These are phyloP conservation scores for Leccinum laetum DNA, from an alignment of 1,284 basidiomycete genomes.

Conservation along the genomic window DNA sequence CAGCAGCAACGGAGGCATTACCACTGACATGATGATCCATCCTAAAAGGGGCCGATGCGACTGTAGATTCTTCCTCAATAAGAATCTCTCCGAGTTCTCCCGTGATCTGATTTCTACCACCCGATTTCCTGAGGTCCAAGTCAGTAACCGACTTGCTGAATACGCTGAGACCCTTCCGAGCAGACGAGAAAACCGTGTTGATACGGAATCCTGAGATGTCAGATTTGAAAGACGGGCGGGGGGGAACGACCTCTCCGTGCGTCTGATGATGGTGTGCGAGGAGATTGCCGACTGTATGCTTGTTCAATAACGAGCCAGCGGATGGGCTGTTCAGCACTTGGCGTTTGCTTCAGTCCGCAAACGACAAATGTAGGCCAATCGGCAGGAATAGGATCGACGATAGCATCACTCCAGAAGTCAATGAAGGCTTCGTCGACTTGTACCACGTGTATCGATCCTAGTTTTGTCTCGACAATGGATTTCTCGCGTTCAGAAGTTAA, in stretches of 20 bases:
- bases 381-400: constrained; percentile 61
- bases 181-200: constrained; percentile 42
- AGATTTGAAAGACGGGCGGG: constrained; percentile 49
- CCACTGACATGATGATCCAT: constrained; percentile 17
- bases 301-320: constrained; percentile 71
- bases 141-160: constrained; percentile 39
- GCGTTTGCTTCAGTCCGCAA: constrained; percentile 54
- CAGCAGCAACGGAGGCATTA: constrained; percentile 9
- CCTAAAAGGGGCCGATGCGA: constrained; percentile 6
- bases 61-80: constrained; percentile 43
- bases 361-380: constrained; percentile 68
- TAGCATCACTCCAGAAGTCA: constrained; percentile 74
- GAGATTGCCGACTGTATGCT: constrained; percentile 37
- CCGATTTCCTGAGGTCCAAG: constrained; percentile 32
- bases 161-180: constrained; percentile 59
- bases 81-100: constrained; percentile 70
- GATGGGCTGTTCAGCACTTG: constrained; percentile 29
- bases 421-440: constrained; percentile 75
- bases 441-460: constrained; percentile 43
- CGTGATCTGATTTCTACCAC: constrained; percentile 38
- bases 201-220: constrained; percentile 38
- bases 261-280: constrained; percentile 27
- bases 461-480: constrained; percentile 36
- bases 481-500: constrained; percentile 18
- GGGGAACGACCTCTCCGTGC: constrained; percentile 42